Conservation (phyloP, 2,329 filamentous ascomycete genomes). For the Dothistroma pini region DNA sequence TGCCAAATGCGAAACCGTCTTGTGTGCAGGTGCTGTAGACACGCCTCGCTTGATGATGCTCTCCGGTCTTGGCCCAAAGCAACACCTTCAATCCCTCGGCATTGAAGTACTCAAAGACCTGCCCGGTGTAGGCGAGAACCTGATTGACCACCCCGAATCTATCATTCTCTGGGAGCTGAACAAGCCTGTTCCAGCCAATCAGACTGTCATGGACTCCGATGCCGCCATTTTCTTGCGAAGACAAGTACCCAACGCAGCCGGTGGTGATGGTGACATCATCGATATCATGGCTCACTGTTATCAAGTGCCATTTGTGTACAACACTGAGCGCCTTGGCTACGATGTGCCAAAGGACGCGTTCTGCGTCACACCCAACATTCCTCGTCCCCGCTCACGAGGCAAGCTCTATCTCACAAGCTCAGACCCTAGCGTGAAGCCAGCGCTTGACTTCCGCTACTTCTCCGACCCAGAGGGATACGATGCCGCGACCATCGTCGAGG, state of each 20-base stretch:
- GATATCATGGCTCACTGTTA: constrained; percentile 98
- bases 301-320: constrained; percentile 87
- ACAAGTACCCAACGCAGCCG: constrained; percentile 65
- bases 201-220: constrained; percentile 89
- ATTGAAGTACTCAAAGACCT: constrained; percentile 58
- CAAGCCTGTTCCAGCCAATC: constrained; percentile 69
- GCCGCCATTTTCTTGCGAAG: constrained; percentile 84
- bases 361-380: constrained; percentile 92
- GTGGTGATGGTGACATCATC: constrained; percentile 68
- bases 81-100: constrained; percentile 45
- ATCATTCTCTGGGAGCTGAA: constrained; percentile 77
- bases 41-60: constrained; percentile 65
- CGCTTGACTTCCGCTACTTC: constrained; percentile 86
- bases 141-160: constrained; percentile 62
- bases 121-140: constrained; percentile 61
- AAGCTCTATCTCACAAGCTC: constrained; percentile 72
- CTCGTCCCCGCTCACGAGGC: constrained; percentile 73
- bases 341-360: constrained; percentile 70
- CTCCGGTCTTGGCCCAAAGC: constrained; percentile 48
- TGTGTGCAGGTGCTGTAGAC: constrained; percentile 76
- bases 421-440: constrained; percentile 73
- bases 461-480: constrained; percentile 83
- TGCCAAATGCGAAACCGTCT: constrained; percentile 71
- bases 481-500: constrained; percentile 73
- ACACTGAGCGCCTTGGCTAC: constrained; percentile 75